Conservation (phyloP, 129 eudicot genomes). For the Erigeron canadensis region DNA sequence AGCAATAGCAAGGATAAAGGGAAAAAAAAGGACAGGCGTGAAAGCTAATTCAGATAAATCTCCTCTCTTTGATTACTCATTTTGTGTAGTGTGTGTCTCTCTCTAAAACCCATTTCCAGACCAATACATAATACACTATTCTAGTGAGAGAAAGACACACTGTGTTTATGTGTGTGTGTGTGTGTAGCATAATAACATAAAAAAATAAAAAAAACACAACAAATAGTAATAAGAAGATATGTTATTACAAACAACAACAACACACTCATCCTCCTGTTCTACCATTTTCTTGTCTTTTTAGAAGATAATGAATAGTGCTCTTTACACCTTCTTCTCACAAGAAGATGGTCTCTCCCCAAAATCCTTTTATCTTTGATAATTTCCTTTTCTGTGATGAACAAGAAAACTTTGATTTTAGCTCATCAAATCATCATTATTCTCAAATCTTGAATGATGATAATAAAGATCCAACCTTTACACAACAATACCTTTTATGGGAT, state of each 20-base stretch:
- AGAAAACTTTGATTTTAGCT: constrained; percentile 27
- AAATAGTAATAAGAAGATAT: constrained; percentile 25
- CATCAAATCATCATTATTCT: not conserved
- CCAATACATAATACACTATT: not conserved
- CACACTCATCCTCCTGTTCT: not conserved
- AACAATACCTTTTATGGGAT: constrained; percentile 64
- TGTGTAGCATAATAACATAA: not conserved
- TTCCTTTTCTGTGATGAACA: constrained; percentile 72
- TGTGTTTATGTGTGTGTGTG: not conserved
- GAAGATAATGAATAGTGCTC: constrained; percentile 65
- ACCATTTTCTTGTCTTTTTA: constrained; percentile 31
- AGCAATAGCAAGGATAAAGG: constrained; percentile 16
- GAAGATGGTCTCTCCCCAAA: constrained; percentile 41
- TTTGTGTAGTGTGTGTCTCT: constrained; percentile 25
- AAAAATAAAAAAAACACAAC: too few species aligned
- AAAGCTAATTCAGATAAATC: constrained; percentile 46
- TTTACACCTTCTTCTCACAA: constrained; percentile 46
- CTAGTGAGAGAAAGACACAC: constrained; percentile 3
- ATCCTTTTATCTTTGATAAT: constrained; percentile 47
- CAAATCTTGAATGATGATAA: constrained; percentile 7
- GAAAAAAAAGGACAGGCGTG: constrained; percentile 47
- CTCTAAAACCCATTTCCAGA: constrained; percentile 6
- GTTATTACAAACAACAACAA: constrained; percentile 23
- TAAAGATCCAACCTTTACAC: constrained; percentile 27
- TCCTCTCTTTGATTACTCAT: constrained; percentile 33